A percentile compares a stretch with the other conserved stretches of the same genome.
phyloP scores from a whole-genome alignment of 768 basidiomycete genomes.

The Holtermannia corniformis region DNA sequence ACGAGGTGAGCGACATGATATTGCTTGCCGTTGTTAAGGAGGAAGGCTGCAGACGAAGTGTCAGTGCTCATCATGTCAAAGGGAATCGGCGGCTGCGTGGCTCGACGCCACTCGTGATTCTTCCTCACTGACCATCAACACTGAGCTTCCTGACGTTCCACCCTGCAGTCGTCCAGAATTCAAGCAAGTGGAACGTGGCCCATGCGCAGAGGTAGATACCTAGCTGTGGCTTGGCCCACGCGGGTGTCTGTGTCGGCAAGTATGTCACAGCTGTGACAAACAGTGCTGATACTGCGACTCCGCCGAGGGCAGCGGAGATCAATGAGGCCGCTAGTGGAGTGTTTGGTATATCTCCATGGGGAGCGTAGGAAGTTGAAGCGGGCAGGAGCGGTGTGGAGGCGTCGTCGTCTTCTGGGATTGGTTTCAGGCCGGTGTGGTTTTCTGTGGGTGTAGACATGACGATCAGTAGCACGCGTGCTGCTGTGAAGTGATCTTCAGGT shows the following conservation, averaged over 20 bases:
- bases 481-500: too few relatives aligned
- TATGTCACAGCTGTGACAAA: slow-evolving; percentile 43
- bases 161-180: slow-evolving; percentile 89
- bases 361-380: slow-evolving; percentile 26
- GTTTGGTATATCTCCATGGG: slow-evolving; percentile 66
- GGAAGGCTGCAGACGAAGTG: slow-evolving; percentile 56
- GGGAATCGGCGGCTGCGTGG: background rate
- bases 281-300: slow-evolving; percentile 53
- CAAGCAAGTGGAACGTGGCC: slow-evolving; percentile 83
- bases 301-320: slow-evolving; percentile 81
- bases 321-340: slow-evolving; percentile 69
- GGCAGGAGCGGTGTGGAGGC: slow-evolving; percentile 12
- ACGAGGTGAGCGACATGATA: slow-evolving; percentile 76
- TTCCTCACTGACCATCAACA: slow-evolving; percentile 77
- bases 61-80: slow-evolving; percentile 1
- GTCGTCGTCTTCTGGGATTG: background rate
- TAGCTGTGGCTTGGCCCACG: slow-evolving; percentile 66
- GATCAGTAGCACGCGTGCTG: too few relatives aligned
- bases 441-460: background rate
- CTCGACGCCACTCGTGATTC: background rate
- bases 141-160: slow-evolving; percentile 91
- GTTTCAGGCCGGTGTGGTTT: background rate
- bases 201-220: slow-evolving; percentile 75
- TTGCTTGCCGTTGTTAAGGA: slow-evolving; percentile 75
- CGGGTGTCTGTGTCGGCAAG: slow-evolving; percentile 39